Evolutionary conservation across 129 eudicot genomes (phyloP).

Genomic region (Deinandra increscens): DNA sequence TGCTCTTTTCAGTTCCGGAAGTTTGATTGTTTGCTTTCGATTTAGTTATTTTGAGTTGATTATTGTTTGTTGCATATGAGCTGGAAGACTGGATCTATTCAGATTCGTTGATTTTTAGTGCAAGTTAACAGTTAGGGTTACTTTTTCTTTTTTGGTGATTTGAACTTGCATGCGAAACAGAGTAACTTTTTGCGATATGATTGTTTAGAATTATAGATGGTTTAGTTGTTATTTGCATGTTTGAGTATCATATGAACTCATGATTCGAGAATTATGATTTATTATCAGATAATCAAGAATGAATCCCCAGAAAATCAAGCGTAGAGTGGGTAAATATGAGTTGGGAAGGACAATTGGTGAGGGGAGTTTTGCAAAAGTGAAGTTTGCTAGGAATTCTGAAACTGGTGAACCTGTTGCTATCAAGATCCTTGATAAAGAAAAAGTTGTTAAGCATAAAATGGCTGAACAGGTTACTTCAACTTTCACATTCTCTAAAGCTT

Average conservation of each 20-base stretch:
- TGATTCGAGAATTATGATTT: not conserved
- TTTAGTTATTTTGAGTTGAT: conserved; percentile 6
- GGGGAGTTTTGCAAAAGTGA: conserved; percentile 97
- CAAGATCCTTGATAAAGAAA: conserved; percentile 95
- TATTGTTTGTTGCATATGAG: not conserved
- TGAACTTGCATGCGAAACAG: not conserved
- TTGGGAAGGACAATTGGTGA: conserved; percentile 96
- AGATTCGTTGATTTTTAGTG: not conserved
- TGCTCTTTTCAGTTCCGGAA: not conserved
- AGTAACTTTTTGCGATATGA: not conserved
- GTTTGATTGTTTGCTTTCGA: not conserved
- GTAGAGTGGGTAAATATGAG: conserved; percentile 89
- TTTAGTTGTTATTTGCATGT: not conserved
- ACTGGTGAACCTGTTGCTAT: conserved; percentile 81
- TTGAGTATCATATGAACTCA: conserved; percentile 2
- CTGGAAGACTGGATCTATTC: conserved; percentile 14
- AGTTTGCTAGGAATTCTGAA: conserved; percentile 85
- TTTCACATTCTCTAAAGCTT: not conserved
- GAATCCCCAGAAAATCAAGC: conserved; percentile 75
- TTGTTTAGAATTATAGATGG: not conserved
- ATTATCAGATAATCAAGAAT: conserved; percentile 32
- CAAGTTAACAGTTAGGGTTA: not conserved
- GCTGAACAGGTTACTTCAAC: conserved; percentile 75
- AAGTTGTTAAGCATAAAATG: conserved; percentile 91
- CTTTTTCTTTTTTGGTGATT: not conserved